Conservation (phyloP, 2,329 filamentous ascomycete species). For the Fusarium sp. region DNA sequence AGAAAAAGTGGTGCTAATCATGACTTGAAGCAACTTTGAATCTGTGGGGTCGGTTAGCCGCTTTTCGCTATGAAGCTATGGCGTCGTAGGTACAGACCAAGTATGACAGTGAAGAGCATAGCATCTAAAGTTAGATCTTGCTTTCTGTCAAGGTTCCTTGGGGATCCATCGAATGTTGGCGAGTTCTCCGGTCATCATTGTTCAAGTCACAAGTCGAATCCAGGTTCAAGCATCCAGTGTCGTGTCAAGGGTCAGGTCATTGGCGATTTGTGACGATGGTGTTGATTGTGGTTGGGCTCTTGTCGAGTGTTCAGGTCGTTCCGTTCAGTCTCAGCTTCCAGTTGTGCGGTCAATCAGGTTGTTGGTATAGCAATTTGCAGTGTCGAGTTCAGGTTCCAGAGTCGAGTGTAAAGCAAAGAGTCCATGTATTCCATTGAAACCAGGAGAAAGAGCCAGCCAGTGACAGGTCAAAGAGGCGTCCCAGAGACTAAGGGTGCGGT, state of each 20-base stretch:
- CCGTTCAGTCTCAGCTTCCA: constrained; percentile 18
- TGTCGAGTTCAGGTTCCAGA: constrained; percentile 14
- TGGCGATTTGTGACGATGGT: background rate
- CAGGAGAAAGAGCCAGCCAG: constrained; percentile 13
- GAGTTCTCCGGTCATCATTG: constrained; percentile 6
- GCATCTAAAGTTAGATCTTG: constrained; percentile 25
- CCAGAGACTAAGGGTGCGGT: constrained; percentile 38
- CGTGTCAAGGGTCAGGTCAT: background rate
- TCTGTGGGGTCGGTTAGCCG: constrained; percentile 50
- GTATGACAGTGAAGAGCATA: constrained; percentile 26
- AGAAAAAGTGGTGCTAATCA: constrained; percentile 41
- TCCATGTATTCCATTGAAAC: constrained; percentile 27
- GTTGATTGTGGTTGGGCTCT: background rate
- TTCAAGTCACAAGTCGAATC: constrained; percentile 29
- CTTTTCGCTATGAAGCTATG: constrained; percentile 22
- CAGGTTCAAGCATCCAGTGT: constrained; percentile 17
- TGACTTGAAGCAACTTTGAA: constrained; percentile 65
- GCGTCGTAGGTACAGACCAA: constrained; percentile 42
- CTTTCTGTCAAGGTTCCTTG: constrained; percentile 31
- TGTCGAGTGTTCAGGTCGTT: background rate
- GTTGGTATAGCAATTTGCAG: constrained; percentile 35
- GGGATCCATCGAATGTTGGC: constrained; percentile 14
- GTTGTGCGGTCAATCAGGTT: constrained; percentile 32
- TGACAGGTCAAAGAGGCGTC: constrained; percentile 11
- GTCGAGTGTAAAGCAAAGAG: constrained; percentile 23